Percentiles rank a stretch among this genome's conserved stretches.
These are phyloP conservation scores for Sanguinoderma infundibulare DNA, from an alignment of 1,284 basidiomycete species.

Conservation along the genomic window DNA sequence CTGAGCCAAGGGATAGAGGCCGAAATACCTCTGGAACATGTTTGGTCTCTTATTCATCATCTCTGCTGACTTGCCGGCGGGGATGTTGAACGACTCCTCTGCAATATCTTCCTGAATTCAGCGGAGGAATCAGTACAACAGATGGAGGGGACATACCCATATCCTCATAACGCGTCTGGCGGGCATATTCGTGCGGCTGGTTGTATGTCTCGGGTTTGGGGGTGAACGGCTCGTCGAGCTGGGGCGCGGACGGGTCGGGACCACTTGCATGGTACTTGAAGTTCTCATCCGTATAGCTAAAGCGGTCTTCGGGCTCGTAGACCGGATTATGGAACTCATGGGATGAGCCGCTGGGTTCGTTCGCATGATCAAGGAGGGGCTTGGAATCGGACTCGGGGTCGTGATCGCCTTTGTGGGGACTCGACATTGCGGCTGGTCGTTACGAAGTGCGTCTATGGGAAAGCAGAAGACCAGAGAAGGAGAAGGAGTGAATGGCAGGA, in stretches of 20 bases:
- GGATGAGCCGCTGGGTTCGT: conserved; percentile 6
- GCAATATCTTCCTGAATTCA: conserved; percentile 23
- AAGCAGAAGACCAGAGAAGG: not conserved
- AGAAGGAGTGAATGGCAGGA: not conserved
- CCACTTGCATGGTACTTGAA: conserved; percentile 25
- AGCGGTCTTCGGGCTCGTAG: conserved; percentile 23
- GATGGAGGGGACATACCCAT: conserved; percentile 18
- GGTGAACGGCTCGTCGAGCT: conserved; percentile 23
- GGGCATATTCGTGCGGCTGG: conserved; percentile 17
- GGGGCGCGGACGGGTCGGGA: conserved; percentile 16
- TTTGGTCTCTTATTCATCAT: conserved; percentile 23
- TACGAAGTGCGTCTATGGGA: not conserved
- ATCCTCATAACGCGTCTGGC: conserved; percentile 23
- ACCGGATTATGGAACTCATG: conserved; percentile 13
- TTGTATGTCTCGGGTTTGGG: conserved; percentile 19
- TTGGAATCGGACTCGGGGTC: conserved; percentile 24
- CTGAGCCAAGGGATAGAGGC: conserved; percentile 72
- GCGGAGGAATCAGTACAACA: not conserved
- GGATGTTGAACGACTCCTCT: conserved; percentile 23
- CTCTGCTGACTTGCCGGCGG: conserved; percentile 13
- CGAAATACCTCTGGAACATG: conserved; percentile 27
- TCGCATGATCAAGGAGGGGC: conserved; percentile 17
- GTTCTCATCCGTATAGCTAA: conserved; percentile 27
- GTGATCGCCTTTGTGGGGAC: conserved; percentile 6
- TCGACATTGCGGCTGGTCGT: conserved; percentile 16